Conservation (phyloP, 2,329 filamentous ascomycete species). For the Sarocladium strictum region DNA sequence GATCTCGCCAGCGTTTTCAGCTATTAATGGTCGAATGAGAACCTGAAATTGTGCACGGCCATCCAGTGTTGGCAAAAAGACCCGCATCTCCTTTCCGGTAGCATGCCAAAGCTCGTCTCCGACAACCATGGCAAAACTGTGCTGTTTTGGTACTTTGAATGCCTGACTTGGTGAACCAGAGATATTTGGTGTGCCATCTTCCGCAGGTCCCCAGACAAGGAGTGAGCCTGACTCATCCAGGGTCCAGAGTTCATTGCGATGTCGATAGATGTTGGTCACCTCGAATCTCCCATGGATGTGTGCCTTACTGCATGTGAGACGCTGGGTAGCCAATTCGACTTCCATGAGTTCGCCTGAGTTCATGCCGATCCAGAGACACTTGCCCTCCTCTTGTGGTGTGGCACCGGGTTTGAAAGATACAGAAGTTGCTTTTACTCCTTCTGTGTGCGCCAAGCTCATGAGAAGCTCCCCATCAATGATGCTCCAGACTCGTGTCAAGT, state of each 20-base stretch:
- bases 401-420: constrained; percentile 79
- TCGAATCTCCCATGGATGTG: constrained; percentile 73
- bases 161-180: constrained; percentile 64
- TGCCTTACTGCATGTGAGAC: constrained; percentile 60
- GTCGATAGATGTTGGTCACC: constrained; percentile 77
- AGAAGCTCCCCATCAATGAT: constrained; percentile 73
- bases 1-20: constrained; percentile 75
- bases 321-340: constrained; percentile 71
- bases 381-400: constrained; percentile 74
- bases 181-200: constrained; percentile 65
- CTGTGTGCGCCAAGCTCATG: constrained; percentile 76
- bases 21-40: constrained; percentile 61
- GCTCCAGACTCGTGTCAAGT: constrained; percentile 84
- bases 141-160: constrained; percentile 72
- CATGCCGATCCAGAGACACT: constrained; percentile 82
- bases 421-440: constrained; percentile 75
- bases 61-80: constrained; percentile 70
- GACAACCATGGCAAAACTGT: constrained; percentile 85
- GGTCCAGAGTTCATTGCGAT: constrained; percentile 88
- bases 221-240: constrained; percentile 84
- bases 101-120: constrained; percentile 84
- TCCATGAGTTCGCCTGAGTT: constrained; percentile 85
- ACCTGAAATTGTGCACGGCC: constrained; percentile 69
- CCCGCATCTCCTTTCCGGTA: constrained; percentile 75
- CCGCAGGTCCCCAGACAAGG: constrained; percentile 78